Evolutionary conservation across 202 grass and related monocot species (phyloP).

Genomic region (Setaria italica): DNA sequence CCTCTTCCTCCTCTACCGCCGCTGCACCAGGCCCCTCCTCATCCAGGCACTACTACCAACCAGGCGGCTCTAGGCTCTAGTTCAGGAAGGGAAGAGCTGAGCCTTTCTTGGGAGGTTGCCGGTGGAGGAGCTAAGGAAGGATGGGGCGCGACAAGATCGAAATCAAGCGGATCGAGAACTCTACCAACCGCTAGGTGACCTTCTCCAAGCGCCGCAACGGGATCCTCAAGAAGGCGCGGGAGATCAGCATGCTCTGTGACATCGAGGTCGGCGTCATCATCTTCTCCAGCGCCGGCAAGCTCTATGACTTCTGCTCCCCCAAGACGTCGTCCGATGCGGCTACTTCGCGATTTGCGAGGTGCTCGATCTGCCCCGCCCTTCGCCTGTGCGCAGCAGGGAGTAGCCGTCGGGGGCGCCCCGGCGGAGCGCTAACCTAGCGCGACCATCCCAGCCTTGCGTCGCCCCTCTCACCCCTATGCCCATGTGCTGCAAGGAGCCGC

Average conservation of each 20-base stretch:
- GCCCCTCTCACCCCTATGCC: too few species aligned
- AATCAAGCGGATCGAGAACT: constrained; percentile 98
- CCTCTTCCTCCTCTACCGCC: too few species aligned
- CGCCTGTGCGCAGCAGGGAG: too few species aligned
- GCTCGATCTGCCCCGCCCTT: too few species aligned
- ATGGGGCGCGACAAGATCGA: constrained; percentile 97
- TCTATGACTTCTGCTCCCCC: constrained; percentile 76
- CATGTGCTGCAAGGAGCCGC: too few species aligned
- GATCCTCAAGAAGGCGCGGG: constrained; percentile 90
- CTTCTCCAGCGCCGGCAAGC: constrained; percentile 91
- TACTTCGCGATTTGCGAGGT: too few species aligned
- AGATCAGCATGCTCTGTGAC: constrained; percentile 84
- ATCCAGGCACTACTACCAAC: constrained; percentile 33
- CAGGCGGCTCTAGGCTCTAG: constrained; percentile 15
- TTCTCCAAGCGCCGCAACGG: constrained; percentile 89
- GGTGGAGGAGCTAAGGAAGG: not conserved
- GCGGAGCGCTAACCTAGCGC: too few species aligned
- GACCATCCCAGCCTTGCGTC: too few species aligned
- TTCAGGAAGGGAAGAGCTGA: constrained; percentile 20
- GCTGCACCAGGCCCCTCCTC: too few species aligned
- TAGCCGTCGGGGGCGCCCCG: too few species aligned
- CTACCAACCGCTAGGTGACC: constrained; percentile 83
- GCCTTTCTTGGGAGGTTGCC: not conserved
- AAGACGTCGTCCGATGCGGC: constrained; percentile 47
- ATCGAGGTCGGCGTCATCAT: constrained; percentile 70